phyloP scores from a whole-genome alignment of 2,329 filamentous ascomycete species.

The Basipetospora chlamydospora region DNA sequence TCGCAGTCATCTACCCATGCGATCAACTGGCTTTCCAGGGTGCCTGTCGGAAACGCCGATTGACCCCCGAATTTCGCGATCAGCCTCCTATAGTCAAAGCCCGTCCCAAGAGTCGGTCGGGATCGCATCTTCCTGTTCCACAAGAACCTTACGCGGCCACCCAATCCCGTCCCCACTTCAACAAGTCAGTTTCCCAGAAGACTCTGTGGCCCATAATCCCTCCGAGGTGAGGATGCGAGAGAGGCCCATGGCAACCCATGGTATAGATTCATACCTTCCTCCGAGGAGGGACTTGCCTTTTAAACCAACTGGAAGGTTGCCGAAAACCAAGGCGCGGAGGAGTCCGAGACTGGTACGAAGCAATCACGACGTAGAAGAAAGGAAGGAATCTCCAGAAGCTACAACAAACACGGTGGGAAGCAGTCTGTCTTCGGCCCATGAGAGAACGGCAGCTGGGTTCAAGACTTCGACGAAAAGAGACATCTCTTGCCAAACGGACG shows the following conservation, averaged over 20 bases:
- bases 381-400: background rate
- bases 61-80: too few species aligned
- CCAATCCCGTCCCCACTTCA: background rate
- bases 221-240: too few species aligned
- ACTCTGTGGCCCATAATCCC: too few species aligned
- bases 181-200: constrained; percentile 2
- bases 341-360: too few species aligned
- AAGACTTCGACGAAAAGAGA: too few species aligned
- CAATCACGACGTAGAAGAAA: too few species aligned
- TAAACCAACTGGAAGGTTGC: background rate
- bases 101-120: background rate
- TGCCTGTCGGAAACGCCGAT: background rate
- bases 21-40: too few species aligned
- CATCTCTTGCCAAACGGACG: background rate
- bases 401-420: too few species aligned
- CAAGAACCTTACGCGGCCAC: background rate
- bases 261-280: background rate
- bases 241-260: background rate
- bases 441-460: too few species aligned
- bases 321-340: background rate
- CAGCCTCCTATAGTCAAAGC: background rate
- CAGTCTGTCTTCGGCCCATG: too few species aligned
- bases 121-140: background rate
- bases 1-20: too few species aligned
- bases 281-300: background rate